phyloP scores from a whole-genome alignment of 306 rosid species.

The Quillaja saponaria region DNA sequence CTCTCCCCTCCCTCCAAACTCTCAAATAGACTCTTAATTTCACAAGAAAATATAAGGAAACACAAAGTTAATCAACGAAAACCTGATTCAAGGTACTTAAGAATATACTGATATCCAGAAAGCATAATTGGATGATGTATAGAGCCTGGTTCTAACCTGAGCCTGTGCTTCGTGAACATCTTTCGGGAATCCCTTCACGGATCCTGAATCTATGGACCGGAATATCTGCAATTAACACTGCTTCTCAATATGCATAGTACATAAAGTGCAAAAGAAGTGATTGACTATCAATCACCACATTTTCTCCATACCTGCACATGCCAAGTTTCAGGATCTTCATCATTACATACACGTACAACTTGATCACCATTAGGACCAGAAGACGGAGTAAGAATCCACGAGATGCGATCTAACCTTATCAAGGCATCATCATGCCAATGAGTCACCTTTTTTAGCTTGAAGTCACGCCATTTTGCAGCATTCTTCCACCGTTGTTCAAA shows the following conservation, averaged over 20 bases:
- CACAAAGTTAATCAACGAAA: conserved; percentile 5
- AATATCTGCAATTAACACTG: conserved; percentile 58
- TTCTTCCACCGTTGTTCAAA: conserved; percentile 79
- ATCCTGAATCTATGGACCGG: conserved; percentile 82
- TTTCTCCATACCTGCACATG: conserved; percentile 59
- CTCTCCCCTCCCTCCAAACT: no score
- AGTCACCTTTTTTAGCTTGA: conserved; percentile 55
- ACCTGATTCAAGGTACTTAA: conserved; percentile 5
- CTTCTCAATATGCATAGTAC: conserved; percentile 13
- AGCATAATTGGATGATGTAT: conserved; percentile 11
- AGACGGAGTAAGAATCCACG: conserved; percentile 62
- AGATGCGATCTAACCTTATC: conserved; percentile 60
- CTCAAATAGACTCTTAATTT: no score
- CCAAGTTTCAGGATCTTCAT: conserved; percentile 64
- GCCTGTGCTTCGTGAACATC: conserved; percentile 55
- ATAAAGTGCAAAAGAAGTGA: conserved; percentile 9
- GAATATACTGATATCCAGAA: conserved; percentile 5
- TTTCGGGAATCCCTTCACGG: conserved; percentile 77
- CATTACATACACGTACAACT: conserved; percentile 39
- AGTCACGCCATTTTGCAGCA: conserved; percentile 66
- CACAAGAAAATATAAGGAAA: conserved; percentile 14
- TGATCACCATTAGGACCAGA: conserved; percentile 41
- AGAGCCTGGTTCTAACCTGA: conserved; percentile 52
- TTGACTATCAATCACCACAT: conserved; percentile 22
- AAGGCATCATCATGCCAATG: conserved; percentile 69